Conservation (phyloP, 441 rosid species). For the Omphalea diandra region DNA sequence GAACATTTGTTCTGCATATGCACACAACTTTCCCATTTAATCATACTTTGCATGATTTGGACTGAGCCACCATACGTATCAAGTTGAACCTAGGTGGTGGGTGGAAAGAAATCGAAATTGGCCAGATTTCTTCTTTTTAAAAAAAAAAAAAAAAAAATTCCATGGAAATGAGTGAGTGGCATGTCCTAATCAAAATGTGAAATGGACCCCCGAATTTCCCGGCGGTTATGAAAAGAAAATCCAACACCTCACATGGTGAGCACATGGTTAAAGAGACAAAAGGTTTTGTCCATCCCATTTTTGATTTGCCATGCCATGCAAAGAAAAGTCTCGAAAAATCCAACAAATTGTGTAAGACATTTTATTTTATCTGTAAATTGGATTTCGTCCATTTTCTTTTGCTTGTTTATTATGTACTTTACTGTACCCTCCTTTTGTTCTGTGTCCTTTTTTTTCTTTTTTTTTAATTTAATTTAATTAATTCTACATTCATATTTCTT, state of each 20-base stretch:
- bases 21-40: too few species aligned
- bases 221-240: slow-evolving; percentile 12
- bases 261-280: slow-evolving; percentile 26
- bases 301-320: too few species aligned
- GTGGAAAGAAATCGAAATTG: too few species aligned
- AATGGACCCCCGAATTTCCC: slow-evolving; percentile 15
- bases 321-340: neutral
- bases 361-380: slow-evolving; percentile 13
- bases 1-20: too few species aligned
- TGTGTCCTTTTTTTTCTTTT: too few species aligned
- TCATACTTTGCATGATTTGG: too few species aligned
- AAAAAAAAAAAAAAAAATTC: too few species aligned
- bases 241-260: slow-evolving; percentile 25
- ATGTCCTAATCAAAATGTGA: slow-evolving; percentile 19
- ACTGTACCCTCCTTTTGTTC: neutral
- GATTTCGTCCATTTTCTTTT: neutral
- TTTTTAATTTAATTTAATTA: too few species aligned
- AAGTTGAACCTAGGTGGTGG: too few species aligned
- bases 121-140: too few species aligned
- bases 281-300: slow-evolving; percentile 11
- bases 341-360: neutral
- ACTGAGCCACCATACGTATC: too few species aligned
- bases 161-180: neutral
- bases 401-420: neutral
- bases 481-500: too few species aligned